Conservation (phyloP, 2,329 filamentous ascomycete genomes). For the Arthrobotrys entomopaga region DNA sequence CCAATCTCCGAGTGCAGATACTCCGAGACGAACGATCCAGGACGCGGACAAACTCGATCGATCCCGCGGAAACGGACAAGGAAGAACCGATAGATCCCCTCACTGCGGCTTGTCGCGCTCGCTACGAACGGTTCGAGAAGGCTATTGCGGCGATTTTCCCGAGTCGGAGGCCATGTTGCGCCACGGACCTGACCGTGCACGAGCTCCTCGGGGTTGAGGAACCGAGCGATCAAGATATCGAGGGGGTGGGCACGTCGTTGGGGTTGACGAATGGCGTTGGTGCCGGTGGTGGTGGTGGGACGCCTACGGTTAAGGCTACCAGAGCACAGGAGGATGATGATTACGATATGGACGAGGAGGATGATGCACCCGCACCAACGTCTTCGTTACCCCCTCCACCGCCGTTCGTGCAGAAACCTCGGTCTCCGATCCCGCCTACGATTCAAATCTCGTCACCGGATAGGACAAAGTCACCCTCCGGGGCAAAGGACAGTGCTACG, state of each 20-base stretch:
- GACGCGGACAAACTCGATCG: slow-evolving; percentile 59
- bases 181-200: slow-evolving; percentile 55
- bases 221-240: slow-evolving; percentile 47
- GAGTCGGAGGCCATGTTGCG: slow-evolving; percentile 58
- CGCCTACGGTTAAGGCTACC: slow-evolving; percentile 54
- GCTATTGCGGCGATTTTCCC: slow-evolving; percentile 58
- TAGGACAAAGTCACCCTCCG: slow-evolving; percentile 65
- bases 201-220: slow-evolving; percentile 56
- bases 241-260: slow-evolving; percentile 3
- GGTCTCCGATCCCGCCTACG: slow-evolving; percentile 72
- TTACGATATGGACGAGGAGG: slow-evolving; percentile 71
- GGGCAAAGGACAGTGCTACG: slow-evolving; percentile 72
- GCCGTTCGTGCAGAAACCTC: slow-evolving; percentile 65
- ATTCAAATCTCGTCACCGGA: slow-evolving; percentile 71
- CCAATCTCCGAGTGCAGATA: slow-evolving; percentile 54
- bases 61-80: slow-evolving; percentile 58
- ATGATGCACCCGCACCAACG: slow-evolving; percentile 67
- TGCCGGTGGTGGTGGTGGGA: slow-evolving; percentile 43
- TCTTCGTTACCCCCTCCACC: slow-evolving; percentile 63
- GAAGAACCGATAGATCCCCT: slow-evolving; percentile 58
- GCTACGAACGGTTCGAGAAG: slow-evolving; percentile 58
- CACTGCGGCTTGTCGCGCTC: slow-evolving; percentile 57
- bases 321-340: slow-evolving; percentile 80
- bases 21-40: slow-evolving; percentile 54
- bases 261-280: slow-evolving; percentile 51